A percentile compares a stretch with the other conserved stretches of the same genome.
Conservation (phyloP, 2,329 filamentous ascomycete species). For the Penicillium sp. region DNA sequence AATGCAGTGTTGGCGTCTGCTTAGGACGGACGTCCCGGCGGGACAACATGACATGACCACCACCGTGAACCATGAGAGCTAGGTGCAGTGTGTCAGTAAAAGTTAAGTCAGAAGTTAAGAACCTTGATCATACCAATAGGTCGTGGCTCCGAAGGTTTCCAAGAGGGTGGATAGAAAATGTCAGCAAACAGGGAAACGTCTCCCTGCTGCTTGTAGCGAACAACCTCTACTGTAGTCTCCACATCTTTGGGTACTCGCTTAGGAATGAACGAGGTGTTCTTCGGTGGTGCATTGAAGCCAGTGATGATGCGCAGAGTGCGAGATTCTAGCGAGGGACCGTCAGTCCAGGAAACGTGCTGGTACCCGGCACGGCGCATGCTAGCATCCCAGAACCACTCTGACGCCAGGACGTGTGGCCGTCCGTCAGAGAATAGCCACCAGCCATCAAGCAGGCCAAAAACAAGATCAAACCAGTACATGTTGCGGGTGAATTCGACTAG, state of each 20-base stretch:
- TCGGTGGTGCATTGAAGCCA: too few species aligned
- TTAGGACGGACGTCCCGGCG: slow-evolving; percentile 17
- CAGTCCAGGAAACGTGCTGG: slow-evolving; percentile 10
- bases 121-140: slow-evolving; percentile 4
- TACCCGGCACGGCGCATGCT: slow-evolving; percentile 11
- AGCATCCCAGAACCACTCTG: slow-evolving; percentile 21
- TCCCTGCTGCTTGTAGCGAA: background rate
- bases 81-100: background rate
- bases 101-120: background rate
- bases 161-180: slow-evolving; percentile 3
- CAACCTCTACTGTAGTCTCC: background rate
- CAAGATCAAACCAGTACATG: slow-evolving; percentile 33
- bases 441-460: slow-evolving; percentile 37
- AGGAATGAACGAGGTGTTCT: too few species aligned
- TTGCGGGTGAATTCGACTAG: slow-evolving; percentile 31
- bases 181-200: slow-evolving; percentile 2
- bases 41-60: slow-evolving; percentile 26
- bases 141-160: background rate
- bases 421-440: slow-evolving; percentile 40
- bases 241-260: too few species aligned
- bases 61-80: slow-evolving; percentile 28
- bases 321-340: background rate
- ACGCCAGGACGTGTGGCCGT: slow-evolving; percentile 21
- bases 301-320: slow-evolving; percentile 1
- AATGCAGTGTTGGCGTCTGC: slow-evolving; percentile 43